Evolutionary conservation across 2,329 filamentous ascomycete species (phyloP).

Genomic region (Clarireedia hainanense): DNA sequence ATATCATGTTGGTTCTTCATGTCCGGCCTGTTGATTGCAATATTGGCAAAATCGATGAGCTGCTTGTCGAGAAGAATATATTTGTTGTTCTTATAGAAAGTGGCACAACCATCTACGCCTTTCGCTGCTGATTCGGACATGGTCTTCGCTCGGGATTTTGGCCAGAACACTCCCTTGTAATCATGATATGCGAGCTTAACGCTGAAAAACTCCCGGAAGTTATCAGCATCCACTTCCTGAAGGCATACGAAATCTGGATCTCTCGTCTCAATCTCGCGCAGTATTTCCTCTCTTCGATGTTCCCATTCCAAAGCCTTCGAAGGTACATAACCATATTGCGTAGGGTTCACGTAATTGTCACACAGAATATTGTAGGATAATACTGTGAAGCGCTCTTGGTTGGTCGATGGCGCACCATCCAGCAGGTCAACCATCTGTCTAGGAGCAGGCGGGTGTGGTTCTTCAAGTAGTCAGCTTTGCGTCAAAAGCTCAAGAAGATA

Average conservation of each 20-base stretch:
- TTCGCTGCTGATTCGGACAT: constrained; percentile 86
- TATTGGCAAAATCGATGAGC: constrained; percentile 82
- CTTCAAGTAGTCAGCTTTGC: constrained; percentile 36
- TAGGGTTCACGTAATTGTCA: constrained; percentile 80
- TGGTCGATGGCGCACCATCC: constrained; percentile 48
- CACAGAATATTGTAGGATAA: constrained; percentile 95
- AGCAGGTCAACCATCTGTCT: constrained; percentile 75
- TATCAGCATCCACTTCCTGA: constrained; percentile 88
- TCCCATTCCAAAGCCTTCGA: constrained; percentile 78
- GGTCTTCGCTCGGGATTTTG: constrained; percentile 81
- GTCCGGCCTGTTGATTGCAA: constrained; percentile 88
- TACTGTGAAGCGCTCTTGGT: constrained; percentile 67
- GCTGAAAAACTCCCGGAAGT: constrained; percentile 84
- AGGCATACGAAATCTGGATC: constrained; percentile 86
- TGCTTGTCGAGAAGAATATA: constrained; percentile 92
- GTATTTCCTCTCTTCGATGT: constrained; percentile 72
- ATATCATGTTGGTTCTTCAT: constrained; percentile 98
- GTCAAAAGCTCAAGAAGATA: no score
- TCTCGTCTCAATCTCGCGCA: constrained; percentile 71
- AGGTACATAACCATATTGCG: constrained; percentile 85
- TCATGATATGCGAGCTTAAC: constrained; percentile 78
- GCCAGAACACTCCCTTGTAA: constrained; percentile 92
- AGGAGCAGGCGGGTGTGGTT: constrained; percentile 66
- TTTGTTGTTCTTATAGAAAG: constrained; percentile 94
- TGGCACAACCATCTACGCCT: constrained; percentile 90